Base-by-base conservation (phyloP, 768 basidiomycete genomes). In the Naematelia encephala region DNA sequence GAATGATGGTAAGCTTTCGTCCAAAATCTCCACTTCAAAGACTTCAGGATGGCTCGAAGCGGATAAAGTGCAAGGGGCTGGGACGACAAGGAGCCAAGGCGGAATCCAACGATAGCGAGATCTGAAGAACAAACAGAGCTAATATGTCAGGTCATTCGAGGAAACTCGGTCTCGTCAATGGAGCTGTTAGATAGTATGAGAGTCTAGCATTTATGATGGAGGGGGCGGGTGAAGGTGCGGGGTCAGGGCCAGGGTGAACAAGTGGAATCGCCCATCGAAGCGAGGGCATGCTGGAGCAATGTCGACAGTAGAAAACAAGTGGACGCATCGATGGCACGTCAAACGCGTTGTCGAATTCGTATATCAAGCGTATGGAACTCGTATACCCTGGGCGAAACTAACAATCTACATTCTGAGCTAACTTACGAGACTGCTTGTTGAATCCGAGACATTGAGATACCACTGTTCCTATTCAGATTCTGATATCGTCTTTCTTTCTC, bases 91-190 rank as follows among this genome's bases (percentile, higher is more conserved):
- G n/a, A n/a, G n/a, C n/a, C n/a, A n/a, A n/a, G n/a, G n/a, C n/a
- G n/a, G n/a, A n/a, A n/a, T n/a, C n/a, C n/a, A n/a, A n/a, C n/a
- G n/a, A n/a, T n/a, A n/a, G n/a, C n/a, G n/a, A n/a, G n/a, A n/a
- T n/a, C n/a, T n/a, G n/a, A n/a, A n/a, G n/a, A n/a, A n/a, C n/a
- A n/a, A n/a, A n/a, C n/a, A n/a, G n/a, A 48, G 46, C 55, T 56
- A 22, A 50, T 23, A 51, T 58, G 43, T 10, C 78, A 97, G 93
- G 91, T 97, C 66, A 89, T 98, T 70, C 89, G 93, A 43, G 93
- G 93, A 50, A 97, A 94, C 80, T 93, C 90, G 59, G 91, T 98
- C 46, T 91, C 91, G 54, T 91, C 90, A 59, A 93, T 96, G 88
- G 93, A 97, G 58, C 54, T 77, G 22, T 50, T 77, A 34, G 74